Base-by-base conservation (phyloP, 495 filamentous ascomycete genomes). In the Tuber brumale region DNA sequence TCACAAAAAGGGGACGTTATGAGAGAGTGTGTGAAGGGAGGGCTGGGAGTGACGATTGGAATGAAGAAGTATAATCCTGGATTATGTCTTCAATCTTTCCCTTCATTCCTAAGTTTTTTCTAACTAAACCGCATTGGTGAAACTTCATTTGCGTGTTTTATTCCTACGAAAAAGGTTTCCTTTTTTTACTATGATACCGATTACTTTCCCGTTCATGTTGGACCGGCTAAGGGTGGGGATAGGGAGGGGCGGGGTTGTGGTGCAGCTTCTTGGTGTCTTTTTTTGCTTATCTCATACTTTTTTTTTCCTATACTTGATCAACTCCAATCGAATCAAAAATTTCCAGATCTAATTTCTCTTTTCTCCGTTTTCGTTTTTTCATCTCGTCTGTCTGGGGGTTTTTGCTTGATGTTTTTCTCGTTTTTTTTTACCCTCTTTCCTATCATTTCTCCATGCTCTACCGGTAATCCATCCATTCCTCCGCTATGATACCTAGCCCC, bases 41-140 rank as follows among this genome's bases (percentile, higher is more conserved):
- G 72, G 23, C 1, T 21, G 35, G 76, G 37, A 72, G 57, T 51
- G 76, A 77, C 71, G 83, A 85, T 74, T 87, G 86, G 87, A 81
- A 79, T 72, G 80, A 85, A 37, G 83, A 85, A 85, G 85, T 79
- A 86, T 71, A 46, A 5, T 61, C 8, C 42, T 51, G 39, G n/a
- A 48, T 70, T 79, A 79, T 75, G 37, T 61, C 73, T 71, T 46
- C 42, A 9, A 43, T 51, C 72, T 46, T 70, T 27, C 73, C 39
- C 70, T 70, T 75, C 70, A 72, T 71, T 66, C 42, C 35, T 44
- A 45, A 73, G n/a, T 66, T 66, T 66, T 66, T 66, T 35, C 31
- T 35, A 31, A 14, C 57, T 66, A 66, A 66, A 35, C 57, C 57
- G 27, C 27, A 35, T 66, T 66, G 4, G 14, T 35, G 27, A 66